Evolutionary conservation across 129 eudicot species (phyloP), one percentile per base, ranked within the genome.

Genomic region (Flaveria ramosissima): DNA sequence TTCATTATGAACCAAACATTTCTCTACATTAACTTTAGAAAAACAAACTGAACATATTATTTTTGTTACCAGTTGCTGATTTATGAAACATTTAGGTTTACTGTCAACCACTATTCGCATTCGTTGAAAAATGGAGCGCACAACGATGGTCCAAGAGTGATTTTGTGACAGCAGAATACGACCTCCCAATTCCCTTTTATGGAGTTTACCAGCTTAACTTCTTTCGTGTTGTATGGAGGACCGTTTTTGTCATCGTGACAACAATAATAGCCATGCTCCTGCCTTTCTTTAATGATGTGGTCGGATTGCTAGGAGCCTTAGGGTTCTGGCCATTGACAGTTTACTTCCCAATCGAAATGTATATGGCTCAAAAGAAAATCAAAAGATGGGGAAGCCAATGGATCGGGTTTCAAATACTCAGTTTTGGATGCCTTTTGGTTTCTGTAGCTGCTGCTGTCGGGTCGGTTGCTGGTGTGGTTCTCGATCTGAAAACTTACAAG

Each of bases 251-350:
- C 27, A 61, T 84, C 1, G 1, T 77, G 2, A 83, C 92, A 0
- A 88, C 97, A 0, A 16, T 86, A 41, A 68, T 83, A 72, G 86
- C 93, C 0, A 91, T 91, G 93, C 70, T 78, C 20, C 1, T 88
- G 87, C 97, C 93, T 45, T 91, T 88, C 85, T 91, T 91, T 77
- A 91, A 88, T 52, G 93, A 84, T 16, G 87, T 91, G 1, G 88
- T 91, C 17, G 97, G 89, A 26, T 64, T 91, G 12, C 84, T 88
- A 2, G 97, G 97, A 60, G 97, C 97, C 42, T 30, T 88, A 32
- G 93, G 88, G 63, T 88, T 86, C 65, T 91, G 93, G 91, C 93
- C 97, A 2, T 43, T 91, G 62, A 86, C 94, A 1, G 88, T 89
- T 17, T 87, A 85, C 77, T 89, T 89, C 83, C 92, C 96, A 9